Evolutionary conservation across 257 asterid genomes (phyloP), one percentile per base, ranked within the genome.

Genomic region (Nicotiana obtusifolia): DNA sequence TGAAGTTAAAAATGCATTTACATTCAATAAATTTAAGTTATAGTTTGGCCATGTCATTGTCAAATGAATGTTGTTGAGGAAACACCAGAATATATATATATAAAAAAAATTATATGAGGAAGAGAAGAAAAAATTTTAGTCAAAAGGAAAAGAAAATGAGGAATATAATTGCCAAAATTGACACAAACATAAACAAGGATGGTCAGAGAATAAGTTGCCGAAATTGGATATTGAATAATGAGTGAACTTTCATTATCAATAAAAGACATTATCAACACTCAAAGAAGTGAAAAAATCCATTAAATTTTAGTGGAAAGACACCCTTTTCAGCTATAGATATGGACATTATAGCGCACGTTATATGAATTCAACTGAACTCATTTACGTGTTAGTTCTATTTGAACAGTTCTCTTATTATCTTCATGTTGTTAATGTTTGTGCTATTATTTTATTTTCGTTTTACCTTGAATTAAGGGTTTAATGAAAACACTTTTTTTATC

Each of bases 121-220:
- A 67, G 44, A 67, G 78, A 19, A 24, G 66, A 54, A 53, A 11
- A n/a, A 81, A 7, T 2, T 16, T 10, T 5, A n/a, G 22, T 2
- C 16, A 76, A 26, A 26, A 13, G 49, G 52, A 35, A 9, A 4
- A 62, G 62, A 49, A 81, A 17, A 13, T 24, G 2, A 19, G 15
- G 17, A 24, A 62, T 30, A 61, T 15, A 76, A 52, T 49, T 64
- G 54, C n/a, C 81, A 24, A 71, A 84, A 47, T 59, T 22, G 81
- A 73, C 78, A 31, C 2, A 26, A 22, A 28, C n/a, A 75, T 76
- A 61, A 81, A 64, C 31, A 35, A 44, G 52, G 8, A 64, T 26
- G 54, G 56, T 26, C 33, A 81, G 79, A 76, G 80, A 84, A 35
- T 41, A 44, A 67, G 28, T 81, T 84, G 68, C 84, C 10, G 24